Conservation (phyloP, 2,329 filamentous ascomycete species). For the Neonectria hederae region DNA sequence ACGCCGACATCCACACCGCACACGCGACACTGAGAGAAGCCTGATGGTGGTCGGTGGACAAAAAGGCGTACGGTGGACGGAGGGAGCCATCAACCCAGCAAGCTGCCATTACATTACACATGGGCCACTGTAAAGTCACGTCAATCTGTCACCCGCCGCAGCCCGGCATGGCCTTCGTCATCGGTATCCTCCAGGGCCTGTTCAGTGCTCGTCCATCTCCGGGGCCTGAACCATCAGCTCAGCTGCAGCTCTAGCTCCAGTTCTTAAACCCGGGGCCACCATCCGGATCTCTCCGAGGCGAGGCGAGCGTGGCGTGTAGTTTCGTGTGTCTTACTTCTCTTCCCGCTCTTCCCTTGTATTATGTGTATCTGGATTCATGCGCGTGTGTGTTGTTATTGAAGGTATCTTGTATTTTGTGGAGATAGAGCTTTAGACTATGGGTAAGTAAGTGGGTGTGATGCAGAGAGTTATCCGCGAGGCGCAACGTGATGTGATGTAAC, state of each 20-base stretch:
- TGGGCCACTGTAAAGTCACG: conserved; percentile 16
- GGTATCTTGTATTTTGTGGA: conserved; percentile 8
- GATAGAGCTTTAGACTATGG: conserved; percentile 2
- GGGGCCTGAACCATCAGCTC: conserved; percentile 35
- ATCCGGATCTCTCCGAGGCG: conserved; percentile 31
- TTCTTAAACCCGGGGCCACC: conserved; percentile 14
- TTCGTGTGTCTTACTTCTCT: not conserved
- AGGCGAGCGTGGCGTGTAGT: not conserved
- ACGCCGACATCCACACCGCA: not conserved
- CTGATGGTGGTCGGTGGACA: not conserved
- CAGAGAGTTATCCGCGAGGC: not conserved
- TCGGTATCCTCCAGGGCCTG: not conserved
- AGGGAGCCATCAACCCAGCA: not conserved
- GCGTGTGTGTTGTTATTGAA: not conserved
- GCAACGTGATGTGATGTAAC: conserved; percentile 6
- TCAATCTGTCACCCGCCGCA: not conserved
- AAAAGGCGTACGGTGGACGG: too few species aligned
- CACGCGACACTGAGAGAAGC: not conserved
- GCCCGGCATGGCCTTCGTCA: not conserved
- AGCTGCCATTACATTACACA: conserved; percentile 22
- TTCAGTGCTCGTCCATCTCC: conserved; percentile 17
- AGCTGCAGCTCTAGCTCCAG: conserved; percentile 10
- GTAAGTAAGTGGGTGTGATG: not conserved
- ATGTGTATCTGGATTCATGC: not conserved
- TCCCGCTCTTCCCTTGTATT: not conserved